Base-by-base conservation (phyloP, 371 early-diverging fungal genomes). In the Basidiobolus meristosporus region DNA sequence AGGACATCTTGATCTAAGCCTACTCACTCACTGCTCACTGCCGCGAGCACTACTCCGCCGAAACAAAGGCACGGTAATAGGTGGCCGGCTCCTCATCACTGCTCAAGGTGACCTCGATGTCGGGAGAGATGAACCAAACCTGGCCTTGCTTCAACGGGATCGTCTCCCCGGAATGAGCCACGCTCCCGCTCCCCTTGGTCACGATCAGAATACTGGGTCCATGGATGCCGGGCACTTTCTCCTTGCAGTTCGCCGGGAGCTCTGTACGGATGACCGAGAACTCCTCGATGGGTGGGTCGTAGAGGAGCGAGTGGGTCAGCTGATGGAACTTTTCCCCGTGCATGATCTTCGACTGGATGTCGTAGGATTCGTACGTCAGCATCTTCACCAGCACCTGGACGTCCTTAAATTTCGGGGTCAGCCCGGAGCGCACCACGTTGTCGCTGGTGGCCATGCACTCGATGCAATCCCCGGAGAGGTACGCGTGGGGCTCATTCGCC, bases 391-490 rank as follows among this genome's bases (percentile, higher is more conserved):
- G 66, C 2, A 90, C 89, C 15, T 73, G 62, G 15, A 97, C 93
- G 57, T 97, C 96, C 62, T 89, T 88, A 57, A 88, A 82, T 59
- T 97, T 97, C n/a, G 98, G 98, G 6, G 98, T 97, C 40, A 97
- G 56, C 4, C 98, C 98, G 2, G 95, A 86, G 21, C 98, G 81
- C 2, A 97, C 87, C 1, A 97, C 98, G 52, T 97, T 97, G 57
- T 97, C 98, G 41, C 81, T 80, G 4, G 91, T 73, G 2, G 98
- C 96, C 98, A 97, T 97, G 56, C 93, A 95, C 58, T 97, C 98
- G 32, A 95, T 70, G 57, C 87, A 90, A 56, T 97, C 98, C 57
- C 95, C 95, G 32, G 77, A 85, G 31, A 95, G 48, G 47, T 97
- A 97, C 2, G 98, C 95, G 56, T 95, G 95, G 18, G 95, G 98